phyloP scores from a whole-genome alignment of 345 rosid genomes.

The Bruguiera sexangula region DNA sequence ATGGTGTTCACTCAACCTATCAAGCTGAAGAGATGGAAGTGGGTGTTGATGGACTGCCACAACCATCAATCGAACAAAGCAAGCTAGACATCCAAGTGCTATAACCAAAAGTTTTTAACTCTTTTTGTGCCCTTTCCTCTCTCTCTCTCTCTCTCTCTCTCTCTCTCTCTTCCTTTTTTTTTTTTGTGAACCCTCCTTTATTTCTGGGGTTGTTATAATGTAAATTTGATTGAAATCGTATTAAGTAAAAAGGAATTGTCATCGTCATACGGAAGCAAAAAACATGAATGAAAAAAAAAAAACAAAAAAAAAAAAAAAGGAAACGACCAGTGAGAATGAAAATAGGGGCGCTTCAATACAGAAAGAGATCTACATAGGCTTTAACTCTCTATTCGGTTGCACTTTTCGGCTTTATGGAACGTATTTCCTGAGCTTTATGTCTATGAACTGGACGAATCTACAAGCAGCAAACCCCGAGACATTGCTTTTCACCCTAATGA shows the following conservation, averaged over 20 bases:
- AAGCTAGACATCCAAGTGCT: conserved; percentile 46
- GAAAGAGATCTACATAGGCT: too few relatives aligned
- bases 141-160: neutral
- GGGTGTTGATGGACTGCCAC: conserved; percentile 27
- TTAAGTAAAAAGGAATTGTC: conserved; percentile 6
- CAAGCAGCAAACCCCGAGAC: too few relatives aligned
- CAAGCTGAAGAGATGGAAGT: conserved; percentile 65
- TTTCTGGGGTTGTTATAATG: neutral
- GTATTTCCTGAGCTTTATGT: too few relatives aligned
- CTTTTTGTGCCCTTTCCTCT: neutral
- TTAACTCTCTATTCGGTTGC: too few relatives aligned
- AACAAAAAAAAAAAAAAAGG: neutral
- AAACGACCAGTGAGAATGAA: neutral
- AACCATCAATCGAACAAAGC: conserved; percentile 34
- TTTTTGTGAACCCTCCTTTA: neutral
- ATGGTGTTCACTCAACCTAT: conserved; percentile 86
- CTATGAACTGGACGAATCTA: too few relatives aligned
- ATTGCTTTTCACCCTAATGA: too few relatives aligned
- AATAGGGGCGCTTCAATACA: too few relatives aligned
- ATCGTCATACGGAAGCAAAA: neutral
- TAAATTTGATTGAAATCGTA: conserved; percentile 17
- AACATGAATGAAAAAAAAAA: neutral
- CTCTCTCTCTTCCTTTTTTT: neutral
- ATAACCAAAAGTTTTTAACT: conserved; percentile 13
- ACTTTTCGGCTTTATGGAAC: too few relatives aligned